These are phyloP conservation scores for Spergularia azorica DNA, from an alignment of 179 eudicot species.

Conservation along the genomic window DNA sequence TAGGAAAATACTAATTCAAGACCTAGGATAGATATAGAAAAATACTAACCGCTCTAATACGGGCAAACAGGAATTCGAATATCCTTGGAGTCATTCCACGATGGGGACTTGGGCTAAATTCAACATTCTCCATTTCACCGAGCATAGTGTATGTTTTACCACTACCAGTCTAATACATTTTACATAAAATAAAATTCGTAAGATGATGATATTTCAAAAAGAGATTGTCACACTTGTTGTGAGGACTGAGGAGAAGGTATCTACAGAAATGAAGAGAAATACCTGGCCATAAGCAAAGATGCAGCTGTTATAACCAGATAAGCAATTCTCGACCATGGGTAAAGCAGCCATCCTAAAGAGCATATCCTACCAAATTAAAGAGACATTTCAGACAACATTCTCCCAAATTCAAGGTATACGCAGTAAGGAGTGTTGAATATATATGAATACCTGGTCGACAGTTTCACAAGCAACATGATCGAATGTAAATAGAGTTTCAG, in stretches of 20 bases:
- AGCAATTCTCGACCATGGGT: constrained; percentile 98
- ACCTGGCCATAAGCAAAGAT: constrained; percentile 99
- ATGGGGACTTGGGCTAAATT: constrained; percentile 72
- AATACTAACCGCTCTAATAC: constrained; percentile 85
- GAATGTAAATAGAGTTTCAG: constrained; percentile 91
- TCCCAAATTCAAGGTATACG: neutral
- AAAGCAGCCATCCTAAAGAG: constrained; percentile 94
- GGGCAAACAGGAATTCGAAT: constrained; percentile 95
- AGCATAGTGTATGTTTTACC: constrained; percentile 99
- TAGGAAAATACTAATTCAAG: constrained; percentile 1
- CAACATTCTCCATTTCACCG: constrained; percentile 83
- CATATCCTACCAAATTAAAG: constrained; percentile 65
- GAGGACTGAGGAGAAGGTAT: neutral
- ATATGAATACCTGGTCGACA: constrained; percentile 88
- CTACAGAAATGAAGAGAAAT: neutral
- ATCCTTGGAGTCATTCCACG: constrained; percentile 98
- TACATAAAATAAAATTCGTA: no score
- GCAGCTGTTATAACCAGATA: constrained; percentile 97
- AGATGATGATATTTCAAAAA: neutral
- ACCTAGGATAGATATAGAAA: constrained; percentile 14
- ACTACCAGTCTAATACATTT: constrained; percentile 76
- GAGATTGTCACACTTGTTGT: neutral
- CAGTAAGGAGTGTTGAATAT: neutral
- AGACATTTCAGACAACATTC: constrained; percentile 8
- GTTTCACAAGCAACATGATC: constrained; percentile 98